phyloP scores from a whole-genome alignment of 805 yeast genomes.

The Metschnikowia baotianmanensis region DNA sequence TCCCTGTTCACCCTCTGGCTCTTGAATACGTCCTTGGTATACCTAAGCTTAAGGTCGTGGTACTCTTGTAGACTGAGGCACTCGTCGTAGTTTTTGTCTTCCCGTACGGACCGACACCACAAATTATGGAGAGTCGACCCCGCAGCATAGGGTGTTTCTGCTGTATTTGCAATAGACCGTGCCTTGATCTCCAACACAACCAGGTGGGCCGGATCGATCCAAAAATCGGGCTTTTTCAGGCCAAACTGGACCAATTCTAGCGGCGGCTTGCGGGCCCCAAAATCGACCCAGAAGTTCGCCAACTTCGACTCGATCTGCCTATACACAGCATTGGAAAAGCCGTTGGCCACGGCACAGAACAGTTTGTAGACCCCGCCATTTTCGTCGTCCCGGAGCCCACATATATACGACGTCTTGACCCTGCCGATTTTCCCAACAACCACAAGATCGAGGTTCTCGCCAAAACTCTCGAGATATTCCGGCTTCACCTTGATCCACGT shows the following conservation, averaged over 20 bases:
- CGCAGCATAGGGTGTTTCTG: constrained; percentile 50
- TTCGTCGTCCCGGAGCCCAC: constrained; percentile 60
- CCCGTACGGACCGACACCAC: constrained; percentile 63
- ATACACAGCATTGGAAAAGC: constrained; percentile 65
- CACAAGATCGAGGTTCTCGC: constrained; percentile 78
- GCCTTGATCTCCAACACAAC: constrained; percentile 83
- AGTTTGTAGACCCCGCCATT: constrained; percentile 50
- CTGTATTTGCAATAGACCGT: constrained; percentile 56
- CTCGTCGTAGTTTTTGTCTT: constrained; percentile 62
- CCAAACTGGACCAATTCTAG: constrained; percentile 50
- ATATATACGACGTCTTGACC: constrained; percentile 65
- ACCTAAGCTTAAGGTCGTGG: constrained; percentile 32
- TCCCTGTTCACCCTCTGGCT: constrained; percentile 29
- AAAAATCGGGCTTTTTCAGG: constrained; percentile 57
- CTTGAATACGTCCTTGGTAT: constrained; percentile 24
- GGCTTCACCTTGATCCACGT: constrained; percentile 93
- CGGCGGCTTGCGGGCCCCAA: constrained; percentile 31
- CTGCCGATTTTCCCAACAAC: constrained; percentile 78
- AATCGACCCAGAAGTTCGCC: constrained; percentile 57
- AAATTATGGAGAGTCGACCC: constrained; percentile 76
- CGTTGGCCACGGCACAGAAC: constrained; percentile 82
- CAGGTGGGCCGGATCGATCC: constrained; percentile 80
- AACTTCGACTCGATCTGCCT: constrained; percentile 56
- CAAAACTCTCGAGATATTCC: constrained; percentile 80
- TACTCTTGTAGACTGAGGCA: constrained; percentile 58